Base-by-base conservation (phyloP, 2,329 filamentous ascomycete species). In the Pseudomassariella vexata region DNA sequence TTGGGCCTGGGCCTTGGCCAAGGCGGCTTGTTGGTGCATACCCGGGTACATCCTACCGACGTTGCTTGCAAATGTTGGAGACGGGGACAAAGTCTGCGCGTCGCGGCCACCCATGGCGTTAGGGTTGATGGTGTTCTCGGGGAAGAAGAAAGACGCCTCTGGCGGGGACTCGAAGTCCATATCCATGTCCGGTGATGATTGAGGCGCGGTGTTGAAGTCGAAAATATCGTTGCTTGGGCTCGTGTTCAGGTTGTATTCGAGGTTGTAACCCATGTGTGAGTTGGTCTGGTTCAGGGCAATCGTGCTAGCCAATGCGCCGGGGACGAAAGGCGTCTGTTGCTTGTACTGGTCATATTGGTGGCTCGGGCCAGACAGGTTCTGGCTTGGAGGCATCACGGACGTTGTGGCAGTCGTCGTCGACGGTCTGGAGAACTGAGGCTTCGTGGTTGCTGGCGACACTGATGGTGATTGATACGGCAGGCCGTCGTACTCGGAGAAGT, bases 311-410 rank as follows among this genome's bases (percentile, higher is more conserved):
- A 92, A 68, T 32, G 87, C 89, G 40, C 88, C 88, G 2, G 86
- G 82, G 0, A 92, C 86, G 19, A 95, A 79, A 42, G 89, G 88
- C 4, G 92, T 95, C 66, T 95, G 89, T 57, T 98, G 92, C 65
- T 87, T 85, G 67, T 95, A 94, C 53, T 86, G 79, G 51, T 88
- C 85, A 68, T 96, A 96, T 62, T 94, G 86, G 65, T 95, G 89
- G 59, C 87, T 95, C 7, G 92, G 90, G 21, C 79, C 85, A 28
- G 78, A 79, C 52, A 89, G 76, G 14, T 71, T 71, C 40, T 81
- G 73, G 17, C 50, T 59, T 6, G 72, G 59, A 12, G 75, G 58
- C 36, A 80, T 57, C 21, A 65, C 60, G 4, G 67, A 62, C n/a
- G 75, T 70, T 5, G 76, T 69, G 35, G 68, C 64, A 32, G 73